Evolutionary conservation across 306 rosid genomes (phyloP), one percentile per base, ranked within the genome.

Genomic region (Cicer pinnatifidum): DNA sequence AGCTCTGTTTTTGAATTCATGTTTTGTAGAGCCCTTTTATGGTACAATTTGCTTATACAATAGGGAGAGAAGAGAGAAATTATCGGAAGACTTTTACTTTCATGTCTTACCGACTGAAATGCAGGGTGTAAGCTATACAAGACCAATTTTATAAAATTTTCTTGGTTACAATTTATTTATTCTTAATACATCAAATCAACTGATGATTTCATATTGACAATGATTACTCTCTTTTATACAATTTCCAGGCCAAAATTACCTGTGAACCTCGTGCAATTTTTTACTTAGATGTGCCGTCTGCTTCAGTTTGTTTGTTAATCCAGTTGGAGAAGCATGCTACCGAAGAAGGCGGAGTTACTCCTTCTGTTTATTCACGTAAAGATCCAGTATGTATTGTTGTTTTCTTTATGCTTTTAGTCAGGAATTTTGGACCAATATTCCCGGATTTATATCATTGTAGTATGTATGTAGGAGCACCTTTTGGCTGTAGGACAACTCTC

Each of bases 31-130:
- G 86, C 99, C 99, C 56, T 94, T 94, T 85, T 88, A 85, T 66
- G 97, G 97, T 79, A 94, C 99, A 80, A 88, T 94, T 65, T 91
- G 99, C 95, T 89, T 94, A 75, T 94, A 91, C 86, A 94, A 94
- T 84, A 89, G 88, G 85, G 99, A 94, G 86, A 87, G 96, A 81
- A 87, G 96, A 83, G 99, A 94, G 79, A 94, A 94, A 71, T 81
- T 94, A 78, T 94, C 99, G 11, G 99, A 94, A 82, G 99, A 94
- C 82, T 94, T 85, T 77, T 81, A 87, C 90, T 94, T 91, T 81
- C 91, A 71, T 57, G 73, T 91, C 77, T 71, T 59, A 76, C 93
- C 96, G 11, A 81, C 90, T 50, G 97, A 91, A 87, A 75, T 73
- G 64, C 95, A 78, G 85, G 90, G 88, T 83, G 99, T 94, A 86